Conservation (phyloP, 1,139 yeast genomes). For the Sugiyamaella grinbergsii region DNA sequence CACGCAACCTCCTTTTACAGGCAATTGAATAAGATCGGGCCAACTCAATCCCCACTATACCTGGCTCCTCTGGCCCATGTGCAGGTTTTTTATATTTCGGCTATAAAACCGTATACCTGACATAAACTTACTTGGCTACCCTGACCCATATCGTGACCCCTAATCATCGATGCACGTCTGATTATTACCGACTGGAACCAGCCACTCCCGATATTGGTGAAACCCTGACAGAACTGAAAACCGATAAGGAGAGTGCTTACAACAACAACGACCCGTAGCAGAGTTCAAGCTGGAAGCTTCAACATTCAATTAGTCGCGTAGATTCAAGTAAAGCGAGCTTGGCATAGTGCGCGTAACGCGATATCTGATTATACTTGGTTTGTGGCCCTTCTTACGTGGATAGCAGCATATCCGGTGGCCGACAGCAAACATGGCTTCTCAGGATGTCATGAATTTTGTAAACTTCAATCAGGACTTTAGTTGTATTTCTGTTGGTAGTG, state of each 20-base stretch:
- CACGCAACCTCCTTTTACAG: no score
- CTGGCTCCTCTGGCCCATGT: no score
- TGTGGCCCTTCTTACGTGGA: neutral
- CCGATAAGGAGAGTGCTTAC: neutral
- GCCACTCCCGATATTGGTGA: neutral
- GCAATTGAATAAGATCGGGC: no score
- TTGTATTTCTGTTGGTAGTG: constrained; percentile 81
- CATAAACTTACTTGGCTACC: neutral
- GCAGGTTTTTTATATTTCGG: no score
- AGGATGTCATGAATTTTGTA: constrained; percentile 52
- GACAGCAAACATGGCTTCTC: constrained; percentile 11
- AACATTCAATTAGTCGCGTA: neutral
- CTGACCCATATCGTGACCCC: constrained; percentile 5
- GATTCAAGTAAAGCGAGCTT: neutral
- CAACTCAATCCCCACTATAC: no score
- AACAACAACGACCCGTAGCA: constrained; percentile 1
- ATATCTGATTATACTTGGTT: neutral
- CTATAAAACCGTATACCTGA: neutral
- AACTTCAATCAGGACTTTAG: constrained; percentile 90
- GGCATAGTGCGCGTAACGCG: no score
- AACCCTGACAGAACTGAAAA: neutral
- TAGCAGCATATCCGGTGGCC: neutral
- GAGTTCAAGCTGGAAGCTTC: no score
- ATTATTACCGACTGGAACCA: neutral
- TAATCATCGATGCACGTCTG: neutral